phyloP scores from a whole-genome alignment of 2,329 filamentous ascomycete species.

The Aspergillus sp. region DNA sequence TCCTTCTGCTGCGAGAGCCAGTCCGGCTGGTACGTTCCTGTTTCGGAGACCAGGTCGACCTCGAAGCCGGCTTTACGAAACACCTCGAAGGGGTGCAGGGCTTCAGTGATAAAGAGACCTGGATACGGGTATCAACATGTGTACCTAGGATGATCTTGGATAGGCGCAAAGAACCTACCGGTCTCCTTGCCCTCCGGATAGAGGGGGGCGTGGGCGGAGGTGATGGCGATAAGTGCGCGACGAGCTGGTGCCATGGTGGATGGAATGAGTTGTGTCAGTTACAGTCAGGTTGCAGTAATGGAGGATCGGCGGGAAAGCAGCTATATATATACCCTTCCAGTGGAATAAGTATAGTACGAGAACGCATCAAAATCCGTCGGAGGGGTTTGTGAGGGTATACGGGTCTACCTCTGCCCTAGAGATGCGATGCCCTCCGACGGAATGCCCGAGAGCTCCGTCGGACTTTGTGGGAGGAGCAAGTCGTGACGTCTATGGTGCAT shows the following conservation, averaged over 20 bases:
- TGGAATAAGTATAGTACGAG: too few relatives aligned
- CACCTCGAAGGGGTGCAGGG: background rate
- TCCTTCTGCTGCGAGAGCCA: conserved; percentile 45
- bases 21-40: conserved; percentile 43
- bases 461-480: too few relatives aligned
- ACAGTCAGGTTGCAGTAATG: too few relatives aligned
- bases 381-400: too few relatives aligned
- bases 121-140: background rate
- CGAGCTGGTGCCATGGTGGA: conserved; percentile 1
- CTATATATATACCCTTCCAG: too few relatives aligned
- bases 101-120: conserved; percentile 4
- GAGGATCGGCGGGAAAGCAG: too few relatives aligned
- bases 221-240: conserved; percentile 4
- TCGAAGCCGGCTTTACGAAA: conserved; percentile 18
- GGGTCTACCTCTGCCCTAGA: too few relatives aligned
- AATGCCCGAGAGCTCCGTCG: too few relatives aligned
- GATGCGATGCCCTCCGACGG: too few relatives aligned
- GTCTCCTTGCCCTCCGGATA: conserved; percentile 8
- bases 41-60: conserved; percentile 48
- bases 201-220: conserved; percentile 6
- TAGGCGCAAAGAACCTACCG: background rate
- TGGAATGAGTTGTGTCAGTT: too few relatives aligned
- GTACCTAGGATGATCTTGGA: background rate
- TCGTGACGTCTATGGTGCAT: too few relatives aligned
- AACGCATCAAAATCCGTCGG: too few relatives aligned